A percentile compares a stretch with the other conserved stretches of the same genome.
Evolutionary conservation across 495 filamentous ascomycete genomes (phyloP).

Genomic region (Annulohypoxylon nitens): DNA sequence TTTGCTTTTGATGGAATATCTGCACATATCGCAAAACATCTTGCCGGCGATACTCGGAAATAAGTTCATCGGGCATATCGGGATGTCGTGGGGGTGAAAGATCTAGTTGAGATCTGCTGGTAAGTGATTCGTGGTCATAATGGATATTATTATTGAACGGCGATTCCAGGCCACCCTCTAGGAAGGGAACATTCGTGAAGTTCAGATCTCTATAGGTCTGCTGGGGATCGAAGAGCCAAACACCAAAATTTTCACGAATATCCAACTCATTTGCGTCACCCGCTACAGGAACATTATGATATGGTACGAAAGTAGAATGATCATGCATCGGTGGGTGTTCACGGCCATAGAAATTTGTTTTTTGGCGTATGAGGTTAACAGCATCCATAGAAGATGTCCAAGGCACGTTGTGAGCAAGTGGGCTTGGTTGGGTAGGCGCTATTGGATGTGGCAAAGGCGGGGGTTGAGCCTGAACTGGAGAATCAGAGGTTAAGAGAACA

Average conservation of each 20-base stretch:
- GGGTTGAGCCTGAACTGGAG: conserved; percentile 48
- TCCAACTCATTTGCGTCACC: conserved; percentile 52
- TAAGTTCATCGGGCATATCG: conserved; percentile 76
- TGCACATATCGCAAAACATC: conserved; percentile 83
- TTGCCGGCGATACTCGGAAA: conserved; percentile 87
- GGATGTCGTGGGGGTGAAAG: conserved; percentile 77
- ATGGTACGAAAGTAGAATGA: conserved; percentile 54
- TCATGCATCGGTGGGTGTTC: conserved; percentile 52
- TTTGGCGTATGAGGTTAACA: conserved; percentile 60
- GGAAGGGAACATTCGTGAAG: conserved; percentile 59
- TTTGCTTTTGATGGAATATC: conserved; percentile 80
- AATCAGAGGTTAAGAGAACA: conserved; percentile 59
- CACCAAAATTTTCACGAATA: conserved; percentile 61
- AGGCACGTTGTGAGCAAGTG: conserved; percentile 33
- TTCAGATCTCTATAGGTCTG: conserved; percentile 57
- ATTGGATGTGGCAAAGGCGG: conserved; percentile 48
- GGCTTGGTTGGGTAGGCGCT: conserved; percentile 42
- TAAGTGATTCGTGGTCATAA: conserved; percentile 65
- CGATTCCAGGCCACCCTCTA: conserved; percentile 64
- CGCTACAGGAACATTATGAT: conserved; percentile 53
- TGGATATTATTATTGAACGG: conserved; percentile 65
- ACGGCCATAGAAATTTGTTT: conserved; percentile 58
- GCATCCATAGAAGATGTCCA: conserved; percentile 58
- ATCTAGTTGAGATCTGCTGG: conserved; percentile 81
- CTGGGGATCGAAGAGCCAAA: conserved; percentile 64